Evolutionary conservation across 1,139 yeast species (phyloP).

Genomic region (Casaregolazyma suthepensis): DNA sequence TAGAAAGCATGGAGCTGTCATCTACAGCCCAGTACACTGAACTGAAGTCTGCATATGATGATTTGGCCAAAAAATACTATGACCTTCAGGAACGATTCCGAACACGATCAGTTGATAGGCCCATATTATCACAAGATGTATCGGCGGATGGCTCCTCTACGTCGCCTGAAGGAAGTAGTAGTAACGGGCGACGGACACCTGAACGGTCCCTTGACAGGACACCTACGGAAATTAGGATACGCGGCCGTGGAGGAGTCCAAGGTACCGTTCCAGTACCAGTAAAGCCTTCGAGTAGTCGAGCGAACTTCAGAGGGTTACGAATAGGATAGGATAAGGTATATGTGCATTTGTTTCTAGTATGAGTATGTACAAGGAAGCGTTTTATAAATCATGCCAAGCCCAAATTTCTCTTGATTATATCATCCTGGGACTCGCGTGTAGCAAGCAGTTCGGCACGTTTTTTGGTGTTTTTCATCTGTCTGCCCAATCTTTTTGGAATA

Average conservation of each 20-base stretch:
- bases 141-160: background rate
- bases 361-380: conserved; percentile 3
- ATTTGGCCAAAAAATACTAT: conserved; percentile 19
- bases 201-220: conserved; percentile 5
- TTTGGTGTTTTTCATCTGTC: conserved; percentile 21
- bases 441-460: conserved; percentile 17
- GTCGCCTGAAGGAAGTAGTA: background rate
- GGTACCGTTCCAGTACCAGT: conserved; percentile 17
- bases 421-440: conserved; percentile 18
- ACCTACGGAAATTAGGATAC: conserved; percentile 20
- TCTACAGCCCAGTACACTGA: conserved; percentile 21
- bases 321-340: conserved; percentile 1
- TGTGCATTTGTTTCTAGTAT: conserved; percentile 3
- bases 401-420: conserved; percentile 22
- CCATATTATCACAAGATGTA: background rate
- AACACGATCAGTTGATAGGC: background rate
- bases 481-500: conserved; percentile 45
- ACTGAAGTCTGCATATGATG: conserved; percentile 22
- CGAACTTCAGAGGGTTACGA: conserved; percentile 9
- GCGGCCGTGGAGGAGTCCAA: conserved; percentile 34
- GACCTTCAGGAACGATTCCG: background rate
- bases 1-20: conserved; percentile 18
- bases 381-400: conserved; percentile 15
- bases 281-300: conserved; percentile 2
- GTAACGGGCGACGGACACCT: background rate